phyloP scores from a whole-genome alignment of 345 rosid genomes.

The Aethionema arabicum region DNA sequence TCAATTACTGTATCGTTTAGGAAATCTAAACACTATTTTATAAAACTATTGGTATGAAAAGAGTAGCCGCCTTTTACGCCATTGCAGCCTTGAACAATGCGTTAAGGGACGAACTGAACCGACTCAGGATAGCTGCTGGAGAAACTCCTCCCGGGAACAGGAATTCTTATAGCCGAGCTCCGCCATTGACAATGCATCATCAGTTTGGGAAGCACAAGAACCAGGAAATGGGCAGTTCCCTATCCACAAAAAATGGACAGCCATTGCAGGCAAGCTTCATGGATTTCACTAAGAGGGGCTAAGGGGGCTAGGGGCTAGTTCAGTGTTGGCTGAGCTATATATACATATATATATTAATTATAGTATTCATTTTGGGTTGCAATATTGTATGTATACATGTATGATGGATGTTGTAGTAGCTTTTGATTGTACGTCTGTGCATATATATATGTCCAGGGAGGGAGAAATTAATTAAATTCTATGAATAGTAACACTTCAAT shows the following conservation, averaged over 20 bases:
- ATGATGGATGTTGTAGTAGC: conserved; percentile 10
- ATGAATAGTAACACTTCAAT: conserved; percentile 16
- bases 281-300: conserved; percentile 50
- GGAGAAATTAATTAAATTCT: background rate
- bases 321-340: conserved; percentile 1
- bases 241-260: conserved; percentile 43
- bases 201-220: conserved; percentile 47
- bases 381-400: conserved; percentile 22
- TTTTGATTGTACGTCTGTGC: conserved; percentile 24
- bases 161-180: conserved; percentile 48
- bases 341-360: background rate
- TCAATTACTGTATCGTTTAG: background rate
- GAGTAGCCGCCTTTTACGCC: background rate
- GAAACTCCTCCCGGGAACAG: conserved; percentile 64
- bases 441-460: conserved; percentile 21
- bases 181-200: conserved; percentile 51
- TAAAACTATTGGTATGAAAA: background rate
- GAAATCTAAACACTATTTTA: background rate
- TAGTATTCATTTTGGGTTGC: conserved; percentile 27
- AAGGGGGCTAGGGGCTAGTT: conserved; percentile 13
- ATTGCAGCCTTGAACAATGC: conserved; percentile 79
- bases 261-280: conserved; percentile 41
- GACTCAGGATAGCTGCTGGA: conserved; percentile 78
- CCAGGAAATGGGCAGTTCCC: conserved; percentile 49
- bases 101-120: conserved; percentile 79